These are phyloP conservation scores for Cystobasidium ongulense DNA, from an alignment of 768 basidiomycete genomes.

Conservation along the genomic window DNA sequence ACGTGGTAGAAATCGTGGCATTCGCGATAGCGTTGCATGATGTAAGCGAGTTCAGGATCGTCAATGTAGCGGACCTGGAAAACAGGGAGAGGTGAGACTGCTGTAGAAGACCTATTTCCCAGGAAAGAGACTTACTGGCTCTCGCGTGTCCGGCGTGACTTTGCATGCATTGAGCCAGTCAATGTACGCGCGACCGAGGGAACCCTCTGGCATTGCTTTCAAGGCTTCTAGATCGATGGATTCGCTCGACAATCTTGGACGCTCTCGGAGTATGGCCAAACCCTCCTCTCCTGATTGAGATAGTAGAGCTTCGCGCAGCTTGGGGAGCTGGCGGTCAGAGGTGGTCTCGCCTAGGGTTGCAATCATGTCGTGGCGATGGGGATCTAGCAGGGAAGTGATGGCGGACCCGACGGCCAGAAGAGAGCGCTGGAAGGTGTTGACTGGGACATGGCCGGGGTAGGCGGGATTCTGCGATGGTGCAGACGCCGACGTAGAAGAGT, in stretches of 20 bases:
- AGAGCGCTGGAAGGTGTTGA: conserved; percentile 72
- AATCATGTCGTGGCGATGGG: conserved; percentile 83
- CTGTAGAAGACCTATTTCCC: neutral
- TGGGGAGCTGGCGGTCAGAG: conserved; percentile 65
- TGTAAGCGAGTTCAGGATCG: conserved; percentile 91
- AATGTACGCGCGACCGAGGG: conserved; percentile 75
- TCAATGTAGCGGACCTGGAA: conserved; percentile 81
- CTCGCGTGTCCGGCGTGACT: conserved; percentile 86
- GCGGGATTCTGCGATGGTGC: neutral
- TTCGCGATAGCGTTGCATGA: conserved; percentile 96
- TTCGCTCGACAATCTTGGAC: conserved; percentile 68
- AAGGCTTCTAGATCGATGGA: conserved; percentile 67
- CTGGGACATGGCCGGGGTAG: conserved; percentile 51
- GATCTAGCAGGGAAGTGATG: conserved; percentile 68
- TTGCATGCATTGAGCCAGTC: conserved; percentile 82
- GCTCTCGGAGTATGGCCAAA: conserved; percentile 67
- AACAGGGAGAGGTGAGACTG: neutral
- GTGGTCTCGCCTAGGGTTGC: conserved; percentile 91
- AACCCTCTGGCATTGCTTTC: conserved; percentile 61
- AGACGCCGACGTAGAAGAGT: neutral
- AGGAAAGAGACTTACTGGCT: conserved; percentile 57
- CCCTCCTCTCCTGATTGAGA: conserved; percentile 60
- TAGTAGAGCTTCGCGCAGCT: conserved; percentile 40
- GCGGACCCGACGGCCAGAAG: conserved; percentile 80
- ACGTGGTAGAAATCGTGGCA: conserved; percentile 97